These are phyloP conservation scores for Oryza longistaminata DNA, from an alignment of 176 grass and related monocot species.

Conservation along the genomic window DNA sequence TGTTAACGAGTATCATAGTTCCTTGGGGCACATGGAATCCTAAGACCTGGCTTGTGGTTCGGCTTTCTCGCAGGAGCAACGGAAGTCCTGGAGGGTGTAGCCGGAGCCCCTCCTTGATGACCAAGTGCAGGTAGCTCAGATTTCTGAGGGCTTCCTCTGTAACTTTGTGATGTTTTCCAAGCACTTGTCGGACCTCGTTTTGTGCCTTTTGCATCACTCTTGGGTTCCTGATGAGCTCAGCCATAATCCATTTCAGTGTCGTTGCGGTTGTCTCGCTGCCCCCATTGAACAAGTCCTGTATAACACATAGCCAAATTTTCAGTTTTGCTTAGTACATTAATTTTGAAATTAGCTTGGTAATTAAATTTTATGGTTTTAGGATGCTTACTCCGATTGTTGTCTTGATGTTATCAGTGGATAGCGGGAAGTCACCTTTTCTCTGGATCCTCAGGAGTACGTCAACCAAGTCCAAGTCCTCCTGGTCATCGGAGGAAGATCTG, in stretches of 20 bases:
- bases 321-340: too few species aligned
- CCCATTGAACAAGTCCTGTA: too few species aligned
- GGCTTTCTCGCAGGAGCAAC: not conserved
- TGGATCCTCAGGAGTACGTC: constrained; percentile 43
- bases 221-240: too few species aligned
- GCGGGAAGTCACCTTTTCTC: constrained; percentile 7
- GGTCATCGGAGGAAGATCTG: not conserved
- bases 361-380: not conserved
- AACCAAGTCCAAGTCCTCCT: constrained; percentile 21
- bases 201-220: too few species aligned
- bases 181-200: too few species aligned
- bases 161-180: not conserved
- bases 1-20: constrained; percentile 21
- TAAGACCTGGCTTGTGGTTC: not conserved
- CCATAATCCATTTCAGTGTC: too few species aligned
- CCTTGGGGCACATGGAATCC: constrained; percentile 36
- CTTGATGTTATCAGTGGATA: constrained; percentile 42
- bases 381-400: constrained; percentile 31
- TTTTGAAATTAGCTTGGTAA: too few species aligned
- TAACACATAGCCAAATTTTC: too few species aligned
- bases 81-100: constrained; percentile 17
- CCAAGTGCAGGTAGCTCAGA: constrained; percentile 16
- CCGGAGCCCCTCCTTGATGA: constrained; percentile 47
- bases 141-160: not conserved
- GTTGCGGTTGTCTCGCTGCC: too few species aligned